These are phyloP conservation scores for Blastocystis sp. DNA, from an alignment of 352 stramenopile species.

Conservation along the genomic window DNA sequence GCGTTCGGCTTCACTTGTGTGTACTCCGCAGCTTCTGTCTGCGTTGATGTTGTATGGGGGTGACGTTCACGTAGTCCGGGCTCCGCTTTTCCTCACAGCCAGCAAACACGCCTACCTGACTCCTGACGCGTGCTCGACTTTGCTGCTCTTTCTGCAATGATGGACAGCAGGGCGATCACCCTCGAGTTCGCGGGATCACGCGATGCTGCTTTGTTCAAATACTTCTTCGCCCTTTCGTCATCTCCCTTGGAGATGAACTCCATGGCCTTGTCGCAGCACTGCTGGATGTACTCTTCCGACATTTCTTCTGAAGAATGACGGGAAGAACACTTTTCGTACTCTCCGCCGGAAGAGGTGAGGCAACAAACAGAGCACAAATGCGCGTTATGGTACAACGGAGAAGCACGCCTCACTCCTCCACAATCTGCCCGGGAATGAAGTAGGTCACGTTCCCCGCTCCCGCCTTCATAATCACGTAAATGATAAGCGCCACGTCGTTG, in stretches of 20 bases:
- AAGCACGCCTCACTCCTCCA: conserved; percentile 15
- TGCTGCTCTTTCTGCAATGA: conserved; percentile 1
- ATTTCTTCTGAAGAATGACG: conserved; percentile 18
- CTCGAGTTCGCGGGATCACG: conserved; percentile 15
- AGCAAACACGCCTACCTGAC: background rate
- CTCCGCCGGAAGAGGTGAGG: background rate
- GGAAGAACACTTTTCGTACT: background rate
- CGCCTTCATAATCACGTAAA: conserved; percentile 50
- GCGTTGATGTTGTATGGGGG: background rate
- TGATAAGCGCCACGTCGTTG: conserved; percentile 35
- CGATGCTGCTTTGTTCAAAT: conserved; percentile 38
- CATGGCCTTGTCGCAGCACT: conserved; percentile 43
- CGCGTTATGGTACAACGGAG: background rate
- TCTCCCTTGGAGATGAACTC: conserved; percentile 19
- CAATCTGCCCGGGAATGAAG: conserved; percentile 30
- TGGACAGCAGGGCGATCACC: background rate
- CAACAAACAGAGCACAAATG: background rate
- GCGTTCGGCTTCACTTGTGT: background rate
- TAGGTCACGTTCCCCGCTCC: conserved; percentile 30
- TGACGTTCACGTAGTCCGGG: conserved; percentile 16
- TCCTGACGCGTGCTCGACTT: background rate
- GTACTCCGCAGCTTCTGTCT: background rate
- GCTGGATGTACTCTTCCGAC: conserved; percentile 40
- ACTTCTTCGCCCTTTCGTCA: conserved; percentile 11
- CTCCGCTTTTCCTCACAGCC: background rate